phyloP scores from a whole-genome alignment of 2,329 filamentous ascomycete genomes.

The Verticillium nonalfalfae region DNA sequence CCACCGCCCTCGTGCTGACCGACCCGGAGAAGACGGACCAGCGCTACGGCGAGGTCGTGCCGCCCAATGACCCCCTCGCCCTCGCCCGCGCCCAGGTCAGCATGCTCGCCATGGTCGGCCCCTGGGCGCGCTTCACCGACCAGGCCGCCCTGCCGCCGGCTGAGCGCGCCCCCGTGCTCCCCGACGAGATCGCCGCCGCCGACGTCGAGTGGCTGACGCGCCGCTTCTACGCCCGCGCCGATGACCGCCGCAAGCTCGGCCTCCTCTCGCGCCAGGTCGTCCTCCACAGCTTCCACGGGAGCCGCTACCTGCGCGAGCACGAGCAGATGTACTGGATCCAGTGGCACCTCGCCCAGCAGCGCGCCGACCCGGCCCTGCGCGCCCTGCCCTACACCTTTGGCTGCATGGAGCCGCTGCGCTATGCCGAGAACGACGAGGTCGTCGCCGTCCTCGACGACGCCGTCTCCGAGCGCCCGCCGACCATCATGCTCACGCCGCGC shows the following conservation, averaged over 20 bases:
- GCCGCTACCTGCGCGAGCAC: conserved; percentile 54
- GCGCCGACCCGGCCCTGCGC: conserved; percentile 6
- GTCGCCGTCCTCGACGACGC: not conserved
- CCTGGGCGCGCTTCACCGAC: conserved; percentile 55
- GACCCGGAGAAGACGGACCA: conserved; percentile 37
- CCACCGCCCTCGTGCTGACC: conserved; percentile 48
- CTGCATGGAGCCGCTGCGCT: not conserved
- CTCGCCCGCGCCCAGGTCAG: conserved; percentile 57
- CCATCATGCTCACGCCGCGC: not conserved
- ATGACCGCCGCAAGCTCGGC: conserved; percentile 48
- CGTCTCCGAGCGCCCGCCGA: not conserved
- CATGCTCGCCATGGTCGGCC: conserved; percentile 53
- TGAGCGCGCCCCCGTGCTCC: conserved; percentile 3
- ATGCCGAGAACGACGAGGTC: not conserved
- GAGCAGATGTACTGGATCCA: conserved; percentile 53
- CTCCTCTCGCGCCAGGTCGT: conserved; percentile 53
- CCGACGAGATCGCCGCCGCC: conserved; percentile 34
- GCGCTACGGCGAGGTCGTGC: conserved; percentile 55
- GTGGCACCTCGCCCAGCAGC: conserved; percentile 25
- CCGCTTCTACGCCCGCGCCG: conserved; percentile 54
- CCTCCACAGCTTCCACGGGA: conserved; percentile 51
- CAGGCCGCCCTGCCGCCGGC: conserved; percentile 20
- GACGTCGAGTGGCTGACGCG: conserved; percentile 47
- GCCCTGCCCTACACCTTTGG: not conserved
- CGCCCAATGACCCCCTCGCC: conserved; percentile 55